These are phyloP conservation scores for Excoecaria agallocha DNA, from an alignment of 345 rosid genomes.

Conservation along the genomic window DNA sequence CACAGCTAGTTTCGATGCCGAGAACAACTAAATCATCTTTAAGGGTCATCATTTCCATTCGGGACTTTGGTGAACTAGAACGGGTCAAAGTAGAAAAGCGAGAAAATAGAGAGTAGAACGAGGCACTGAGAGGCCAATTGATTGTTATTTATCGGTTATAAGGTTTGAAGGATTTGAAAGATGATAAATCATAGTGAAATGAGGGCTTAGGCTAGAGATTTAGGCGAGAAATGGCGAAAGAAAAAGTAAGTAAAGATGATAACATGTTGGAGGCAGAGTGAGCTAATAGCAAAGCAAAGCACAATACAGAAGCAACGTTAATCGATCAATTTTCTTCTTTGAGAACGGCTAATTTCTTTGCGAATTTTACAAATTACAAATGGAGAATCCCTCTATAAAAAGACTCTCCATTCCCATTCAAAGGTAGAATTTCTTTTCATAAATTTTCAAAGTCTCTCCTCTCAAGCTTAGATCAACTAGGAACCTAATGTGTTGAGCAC, in stretches of 20 bases:
- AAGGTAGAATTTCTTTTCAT: too few species aligned
- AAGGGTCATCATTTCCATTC: neutral
- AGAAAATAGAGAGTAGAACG: constrained; percentile 16
- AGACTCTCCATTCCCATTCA: too few species aligned
- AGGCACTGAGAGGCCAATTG: constrained; percentile 18
- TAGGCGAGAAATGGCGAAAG: constrained; percentile 49
- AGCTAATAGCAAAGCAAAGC: neutral
- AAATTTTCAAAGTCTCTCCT: too few species aligned
- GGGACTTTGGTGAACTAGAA: constrained; percentile 15
- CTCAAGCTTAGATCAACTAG: too few species aligned
- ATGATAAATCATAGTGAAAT: constrained; percentile 13
- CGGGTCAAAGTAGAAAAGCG: constrained; percentile 22
- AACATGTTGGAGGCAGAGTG: constrained; percentile 8
- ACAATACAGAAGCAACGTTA: too few species aligned
- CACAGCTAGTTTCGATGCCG: constrained; percentile 96
- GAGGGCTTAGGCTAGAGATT: constrained; percentile 28
- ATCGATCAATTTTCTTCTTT: neutral
- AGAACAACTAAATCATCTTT: constrained; percentile 67
- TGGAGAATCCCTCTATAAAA: too few species aligned
- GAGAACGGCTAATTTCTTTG: too few species aligned
- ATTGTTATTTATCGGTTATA: constrained; percentile 6
- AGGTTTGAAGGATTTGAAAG: constrained; percentile 16
- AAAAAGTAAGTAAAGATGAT: constrained; percentile 27
- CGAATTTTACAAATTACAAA: too few species aligned
- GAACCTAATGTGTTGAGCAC: too few species aligned